Base-by-base conservation (phyloP, 2,329 filamentous ascomycete genomes). In the Colletotrichum lini region DNA sequence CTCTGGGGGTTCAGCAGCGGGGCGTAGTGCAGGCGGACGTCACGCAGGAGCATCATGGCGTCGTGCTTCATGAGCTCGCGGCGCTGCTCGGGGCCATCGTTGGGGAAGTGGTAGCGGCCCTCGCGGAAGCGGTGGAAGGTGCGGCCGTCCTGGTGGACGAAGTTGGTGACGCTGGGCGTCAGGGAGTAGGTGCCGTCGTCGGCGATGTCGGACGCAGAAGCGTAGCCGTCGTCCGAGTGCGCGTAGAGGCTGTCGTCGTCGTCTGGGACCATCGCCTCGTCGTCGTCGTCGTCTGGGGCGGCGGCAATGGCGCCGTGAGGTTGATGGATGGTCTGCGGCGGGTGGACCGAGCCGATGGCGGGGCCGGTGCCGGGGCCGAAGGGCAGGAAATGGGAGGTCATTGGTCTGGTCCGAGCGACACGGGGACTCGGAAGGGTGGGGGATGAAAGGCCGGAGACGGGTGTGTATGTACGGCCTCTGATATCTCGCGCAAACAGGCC, bases 41-140 rank as follows among this genome's bases (percentile, higher is more conserved):
- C 79, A 60, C 84, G 81, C 2, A 84, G 75, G 47, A 79, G 79
- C 16, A 78, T 79, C 18, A 85, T 62, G 21, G 78, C 78, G 26
- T 79, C 76, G 56, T 80, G 80, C 72, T 86, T 83, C 45, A 83
- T 76, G 3, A 80, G 77, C 45, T 84, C 76, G 13, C 84, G 79
- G 64, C 84, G 83, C 49, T 80, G 77, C 72, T 86, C 85, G 23
- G 77, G 67, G 7, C 75, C 49, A 72, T 86, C 85, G 70, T 86
- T 86, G 38, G 84, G 85, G 62, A 84, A 86, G 8, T 79, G 79
- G 60, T 86, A 86, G 13, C 79, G 74, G 3, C 83, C 83, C 65
- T 84, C 78, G 50, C 81, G 78, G 65, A 82, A 84, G 59, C 78
- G 81, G 73, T 84, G 83, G 40, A 84, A 84, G 23, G 82, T 79